Evolutionary conservation across 768 basidiomycete genomes (phyloP).

Genomic region (Russula emetica): DNA sequence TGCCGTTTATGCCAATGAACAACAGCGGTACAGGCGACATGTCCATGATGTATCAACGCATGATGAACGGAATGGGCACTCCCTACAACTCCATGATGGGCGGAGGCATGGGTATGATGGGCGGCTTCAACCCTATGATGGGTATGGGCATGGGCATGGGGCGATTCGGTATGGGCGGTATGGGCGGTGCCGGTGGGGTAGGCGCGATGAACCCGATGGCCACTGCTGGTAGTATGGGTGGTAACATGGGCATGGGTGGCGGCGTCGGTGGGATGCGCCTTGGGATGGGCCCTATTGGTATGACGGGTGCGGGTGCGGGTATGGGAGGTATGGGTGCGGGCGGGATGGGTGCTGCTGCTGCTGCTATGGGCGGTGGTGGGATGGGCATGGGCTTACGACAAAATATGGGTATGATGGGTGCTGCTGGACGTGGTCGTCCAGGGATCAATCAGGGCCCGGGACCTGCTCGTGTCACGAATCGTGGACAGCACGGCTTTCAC

Average conservation of each 20-base stretch:
- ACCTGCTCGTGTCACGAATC: constrained; percentile 49
- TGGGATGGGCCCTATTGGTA: constrained; percentile 30
- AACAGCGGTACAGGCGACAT: constrained; percentile 29
- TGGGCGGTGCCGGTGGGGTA: constrained; percentile 48
- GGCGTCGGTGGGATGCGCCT: constrained; percentile 34
- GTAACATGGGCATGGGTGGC: constrained; percentile 39
- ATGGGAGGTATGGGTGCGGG: constrained; percentile 31
- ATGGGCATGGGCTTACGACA: constrained; percentile 38
- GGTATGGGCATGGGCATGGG: constrained; percentile 40
- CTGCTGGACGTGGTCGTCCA: constrained; percentile 62
- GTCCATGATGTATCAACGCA: constrained; percentile 76
- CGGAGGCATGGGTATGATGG: constrained; percentile 35
- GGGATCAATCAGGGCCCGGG: constrained; percentile 51
- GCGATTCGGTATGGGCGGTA: constrained; percentile 29
- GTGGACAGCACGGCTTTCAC: constrained; percentile 79
- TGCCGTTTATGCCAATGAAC: constrained; percentile 39
- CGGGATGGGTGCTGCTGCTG: constrained; percentile 37
- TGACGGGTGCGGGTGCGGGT: constrained; percentile 12
- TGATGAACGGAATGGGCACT: constrained; percentile 81
- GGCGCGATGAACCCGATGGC: constrained; percentile 41
- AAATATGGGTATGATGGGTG: constrained; percentile 35
- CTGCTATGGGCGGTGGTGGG: constrained; percentile 28
- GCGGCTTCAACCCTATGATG: constrained; percentile 28
- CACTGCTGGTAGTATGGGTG: constrained; percentile 4
- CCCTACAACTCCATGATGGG: constrained; percentile 37